A percentile compares a stretch with the other conserved stretches of the same genome.
Conservation (phyloP, 2,329 filamentous ascomycete genomes). For the Escovopsis weberi region DNA sequence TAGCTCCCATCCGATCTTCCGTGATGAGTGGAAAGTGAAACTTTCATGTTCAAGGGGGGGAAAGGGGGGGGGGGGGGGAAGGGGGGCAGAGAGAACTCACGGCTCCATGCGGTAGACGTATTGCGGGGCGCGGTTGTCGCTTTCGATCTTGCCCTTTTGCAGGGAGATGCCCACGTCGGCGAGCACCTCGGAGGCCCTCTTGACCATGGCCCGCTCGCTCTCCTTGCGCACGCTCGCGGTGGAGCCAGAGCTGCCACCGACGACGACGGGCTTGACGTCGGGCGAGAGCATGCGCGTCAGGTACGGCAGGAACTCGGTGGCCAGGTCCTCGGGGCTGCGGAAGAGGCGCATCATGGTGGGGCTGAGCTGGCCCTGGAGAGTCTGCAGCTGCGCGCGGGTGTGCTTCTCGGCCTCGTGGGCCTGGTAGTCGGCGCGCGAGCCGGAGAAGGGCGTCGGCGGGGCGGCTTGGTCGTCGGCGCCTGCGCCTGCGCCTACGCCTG, state of each 20-base stretch:
- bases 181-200: slow-evolving; percentile 67
- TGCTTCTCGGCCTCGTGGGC: slow-evolving; percentile 70
- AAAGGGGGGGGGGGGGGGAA: background rate
- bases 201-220: slow-evolving; percentile 66
- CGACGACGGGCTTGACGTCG: slow-evolving; percentile 78
- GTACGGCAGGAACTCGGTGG: slow-evolving; percentile 73
- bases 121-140: slow-evolving; percentile 47
- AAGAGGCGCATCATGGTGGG: slow-evolving; percentile 62
- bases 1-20: no score
- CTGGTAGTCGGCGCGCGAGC: slow-evolving; percentile 65
- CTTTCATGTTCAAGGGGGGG: no score
- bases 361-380: slow-evolving; percentile 57
- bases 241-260: slow-evolving; percentile 50
- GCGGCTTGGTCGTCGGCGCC: slow-evolving; percentile 26
- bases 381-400: slow-evolving; percentile 58
- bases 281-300: slow-evolving; percentile 73
- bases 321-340: slow-evolving; percentile 61
- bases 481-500: slow-evolving; percentile 19
- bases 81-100: slow-evolving; percentile 34
- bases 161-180: slow-evolving; percentile 69
- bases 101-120: slow-evolving; percentile 95
- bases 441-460: slow-evolving; percentile 59
- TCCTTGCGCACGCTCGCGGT: slow-evolving; percentile 82
- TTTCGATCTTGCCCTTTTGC: slow-evolving; percentile 66
- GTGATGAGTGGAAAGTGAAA: no score